Conservation (phyloP, 306 rosid species). For the Abrus precatorius region DNA sequence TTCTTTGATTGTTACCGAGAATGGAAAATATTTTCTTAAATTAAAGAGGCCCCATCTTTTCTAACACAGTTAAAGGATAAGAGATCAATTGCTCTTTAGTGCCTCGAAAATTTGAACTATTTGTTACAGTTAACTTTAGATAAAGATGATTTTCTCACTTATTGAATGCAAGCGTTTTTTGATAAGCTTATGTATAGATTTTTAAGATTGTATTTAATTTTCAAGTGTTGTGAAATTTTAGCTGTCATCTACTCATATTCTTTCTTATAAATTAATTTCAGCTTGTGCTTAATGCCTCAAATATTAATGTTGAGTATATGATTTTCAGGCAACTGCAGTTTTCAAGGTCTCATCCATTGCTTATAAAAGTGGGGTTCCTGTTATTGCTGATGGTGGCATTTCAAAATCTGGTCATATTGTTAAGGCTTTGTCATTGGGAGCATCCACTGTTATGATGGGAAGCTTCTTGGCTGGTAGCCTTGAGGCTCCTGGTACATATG, state of each 20-base stretch:
- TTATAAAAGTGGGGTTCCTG: conserved; percentile 78
- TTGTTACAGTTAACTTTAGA: background rate
- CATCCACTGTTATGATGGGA: conserved; percentile 98
- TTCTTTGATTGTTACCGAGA: background rate
- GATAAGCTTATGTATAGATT: background rate
- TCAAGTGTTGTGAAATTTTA: conserved; percentile 25
- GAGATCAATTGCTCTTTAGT: background rate
- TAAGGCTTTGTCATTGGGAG: conserved; percentile 87
- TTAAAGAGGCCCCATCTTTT: background rate
- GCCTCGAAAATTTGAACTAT: background rate
- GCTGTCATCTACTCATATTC: background rate
- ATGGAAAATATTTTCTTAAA: background rate
- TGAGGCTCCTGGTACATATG: conserved; percentile 92
- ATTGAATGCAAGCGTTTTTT: background rate
- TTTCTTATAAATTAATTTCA: conserved; percentile 6
- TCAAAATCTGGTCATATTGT: conserved; percentile 92
- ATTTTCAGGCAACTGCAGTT: conserved; percentile 82
- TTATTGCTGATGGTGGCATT: conserved; percentile 97
- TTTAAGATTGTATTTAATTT: conserved; percentile 11
- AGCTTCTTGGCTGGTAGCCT: conserved; percentile 91
- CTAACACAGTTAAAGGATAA: background rate
- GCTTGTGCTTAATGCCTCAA: background rate
- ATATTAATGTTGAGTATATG: conserved; percentile 3
- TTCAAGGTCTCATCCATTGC: conserved; percentile 89
- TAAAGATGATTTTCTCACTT: conserved; percentile 18